phyloP scores from a whole-genome alignment of 371 early-diverging fungal genomes.

The Conidiobolus incongruus region DNA sequence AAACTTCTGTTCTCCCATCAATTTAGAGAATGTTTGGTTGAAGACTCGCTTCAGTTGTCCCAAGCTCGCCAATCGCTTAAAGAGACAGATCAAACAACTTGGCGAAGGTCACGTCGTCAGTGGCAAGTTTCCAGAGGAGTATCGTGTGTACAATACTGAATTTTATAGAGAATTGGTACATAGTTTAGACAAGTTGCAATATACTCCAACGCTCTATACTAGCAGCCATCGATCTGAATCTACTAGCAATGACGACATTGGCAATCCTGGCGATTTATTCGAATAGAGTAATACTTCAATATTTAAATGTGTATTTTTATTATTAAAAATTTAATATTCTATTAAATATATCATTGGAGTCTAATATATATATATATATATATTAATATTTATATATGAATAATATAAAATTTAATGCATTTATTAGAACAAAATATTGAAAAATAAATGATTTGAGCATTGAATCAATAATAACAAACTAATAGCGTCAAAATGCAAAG shows the following conservation, averaged over 20 bases:
- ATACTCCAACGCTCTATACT: background rate
- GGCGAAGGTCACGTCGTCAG: constrained; percentile 7
- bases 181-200: background rate
- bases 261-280: background rate
- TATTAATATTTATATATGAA: too few relatives aligned
- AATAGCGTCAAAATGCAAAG: too few relatives aligned
- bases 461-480: too few relatives aligned
- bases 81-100: constrained; percentile 16
- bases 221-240: background rate
- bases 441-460: too few relatives aligned
- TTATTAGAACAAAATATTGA: too few relatives aligned
- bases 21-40: constrained; percentile 46
- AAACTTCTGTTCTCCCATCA: constrained; percentile 50
- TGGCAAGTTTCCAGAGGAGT: background rate
- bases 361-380: too few relatives aligned
- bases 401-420: too few relatives aligned
- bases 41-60: constrained; percentile 44
- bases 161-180: background rate
- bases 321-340: too few relatives aligned
- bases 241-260: background rate
- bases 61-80: constrained; percentile 29
- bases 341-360: too few relatives aligned
- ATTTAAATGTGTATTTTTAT: too few relatives aligned
- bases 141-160: background rate
- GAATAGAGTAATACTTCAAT: too few relatives aligned